Evolutionary conservation across 257 asterid genomes (phyloP).

Genomic region (Dorcoceras hygrometricum): DNA sequence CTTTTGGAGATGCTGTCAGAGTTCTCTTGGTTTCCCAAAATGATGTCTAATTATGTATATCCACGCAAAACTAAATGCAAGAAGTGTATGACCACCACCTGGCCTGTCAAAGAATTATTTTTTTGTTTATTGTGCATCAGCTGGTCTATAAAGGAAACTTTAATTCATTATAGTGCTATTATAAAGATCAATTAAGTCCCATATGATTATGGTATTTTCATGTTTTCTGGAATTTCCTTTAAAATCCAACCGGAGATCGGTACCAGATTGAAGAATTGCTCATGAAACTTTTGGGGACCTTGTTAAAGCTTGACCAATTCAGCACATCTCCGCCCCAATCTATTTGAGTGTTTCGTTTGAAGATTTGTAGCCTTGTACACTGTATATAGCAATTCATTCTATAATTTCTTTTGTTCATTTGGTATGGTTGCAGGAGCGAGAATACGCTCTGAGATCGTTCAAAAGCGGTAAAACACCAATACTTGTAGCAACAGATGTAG

Average conservation of each 20-base stretch:
- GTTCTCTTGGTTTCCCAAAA: too few species aligned
- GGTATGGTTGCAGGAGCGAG: slow-evolving; percentile 61
- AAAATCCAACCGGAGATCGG: not conserved
- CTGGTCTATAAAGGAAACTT: too few species aligned
- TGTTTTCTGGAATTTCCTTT: too few species aligned
- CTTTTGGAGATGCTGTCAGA: too few species aligned
- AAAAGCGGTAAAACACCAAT: slow-evolving; percentile 82
- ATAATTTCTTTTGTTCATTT: slow-evolving; percentile 6
- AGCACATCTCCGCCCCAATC: not conserved
- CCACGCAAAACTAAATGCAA: too few species aligned
- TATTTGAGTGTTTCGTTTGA: not conserved
- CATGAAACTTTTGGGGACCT: not conserved
- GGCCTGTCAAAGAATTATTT: too few species aligned
- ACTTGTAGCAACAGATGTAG: slow-evolving; percentile 86
- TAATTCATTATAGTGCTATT: too few species aligned
- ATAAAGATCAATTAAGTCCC: too few species aligned
- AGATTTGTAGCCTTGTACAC: not conserved
- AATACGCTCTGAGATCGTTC: slow-evolving; percentile 68
- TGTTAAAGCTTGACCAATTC: not conserved
- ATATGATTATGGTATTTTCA: too few species aligned
- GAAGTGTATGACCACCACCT: too few species aligned
- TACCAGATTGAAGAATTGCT: not conserved
- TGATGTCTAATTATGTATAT: too few species aligned
- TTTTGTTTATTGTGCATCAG: too few species aligned
- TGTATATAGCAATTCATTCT: not conserved